Evolutionary conservation across 495 filamentous ascomycete genomes (phyloP).

Genomic region (Xylaria bambusicola): DNA sequence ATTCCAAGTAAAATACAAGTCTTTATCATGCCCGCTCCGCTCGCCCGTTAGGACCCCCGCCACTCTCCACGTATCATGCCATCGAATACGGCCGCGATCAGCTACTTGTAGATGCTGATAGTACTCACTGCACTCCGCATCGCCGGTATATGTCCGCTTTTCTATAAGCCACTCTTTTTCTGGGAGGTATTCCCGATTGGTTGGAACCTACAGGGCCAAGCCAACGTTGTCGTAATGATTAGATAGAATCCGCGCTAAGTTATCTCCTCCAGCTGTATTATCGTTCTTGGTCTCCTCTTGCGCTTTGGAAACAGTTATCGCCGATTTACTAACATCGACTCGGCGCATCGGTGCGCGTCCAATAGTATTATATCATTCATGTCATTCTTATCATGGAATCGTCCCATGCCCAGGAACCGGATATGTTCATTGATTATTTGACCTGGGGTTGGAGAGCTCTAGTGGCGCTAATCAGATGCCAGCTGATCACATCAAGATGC

Average conservation of each 20-base stretch:
- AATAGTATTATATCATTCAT: constrained; percentile 17
- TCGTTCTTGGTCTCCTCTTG: background rate
- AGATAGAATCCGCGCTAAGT: background rate
- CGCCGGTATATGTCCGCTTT: too few species aligned
- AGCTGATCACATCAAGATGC: too few species aligned
- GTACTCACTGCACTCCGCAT: too few species aligned
- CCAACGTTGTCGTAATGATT: background rate
- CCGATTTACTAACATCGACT: background rate
- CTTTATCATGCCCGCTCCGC: too few species aligned
- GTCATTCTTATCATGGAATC: background rate
- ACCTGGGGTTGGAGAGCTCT: too few species aligned
- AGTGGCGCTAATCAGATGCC: too few species aligned
- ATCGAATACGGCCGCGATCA: too few species aligned
- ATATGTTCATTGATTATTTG: constrained; percentile 1
- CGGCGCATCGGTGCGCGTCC: constrained; percentile 2
- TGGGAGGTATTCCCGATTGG: background rate
- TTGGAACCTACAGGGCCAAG: background rate
- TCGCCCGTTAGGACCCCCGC: too few species aligned
- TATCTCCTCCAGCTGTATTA: background rate
- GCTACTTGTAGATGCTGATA: too few species aligned
- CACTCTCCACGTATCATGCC: too few species aligned
- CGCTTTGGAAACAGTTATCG: background rate
- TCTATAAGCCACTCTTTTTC: too few species aligned
- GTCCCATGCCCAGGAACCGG: constrained; percentile 18
- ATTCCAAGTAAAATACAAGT: too few species aligned